Conservation (phyloP, 164 flowering plant species). For the Brasenia schreberi region DNA sequence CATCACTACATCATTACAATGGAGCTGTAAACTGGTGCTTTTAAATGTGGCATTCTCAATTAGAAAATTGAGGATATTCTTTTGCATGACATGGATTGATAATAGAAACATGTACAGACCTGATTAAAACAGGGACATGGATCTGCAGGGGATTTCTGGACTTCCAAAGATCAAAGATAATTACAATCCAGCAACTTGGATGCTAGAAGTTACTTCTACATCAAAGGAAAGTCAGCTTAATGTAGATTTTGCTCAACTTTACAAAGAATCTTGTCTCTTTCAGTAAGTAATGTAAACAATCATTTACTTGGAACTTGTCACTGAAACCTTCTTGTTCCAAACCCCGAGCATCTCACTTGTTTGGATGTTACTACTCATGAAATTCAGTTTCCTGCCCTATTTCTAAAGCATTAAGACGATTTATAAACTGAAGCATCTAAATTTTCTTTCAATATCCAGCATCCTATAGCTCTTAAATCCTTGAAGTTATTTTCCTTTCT, state of each 20-base stretch:
- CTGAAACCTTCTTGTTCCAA: not conserved
- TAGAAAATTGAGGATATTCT: no score
- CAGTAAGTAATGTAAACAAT: conserved; percentile 12
- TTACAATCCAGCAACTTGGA: conserved; percentile 52
- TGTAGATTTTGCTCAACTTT: conserved; percentile 30
- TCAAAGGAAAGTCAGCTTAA: conserved; percentile 26
- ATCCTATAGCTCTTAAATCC: no score
- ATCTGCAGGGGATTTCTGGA: conserved; percentile 26
- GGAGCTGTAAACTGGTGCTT: no score
- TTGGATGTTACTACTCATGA: no score
- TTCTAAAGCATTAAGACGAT: no score
- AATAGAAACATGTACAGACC: not conserved
- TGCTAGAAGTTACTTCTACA: conserved; percentile 35
- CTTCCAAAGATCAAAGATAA: conserved; percentile 32
- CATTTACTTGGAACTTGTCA: not conserved
- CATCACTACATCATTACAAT: no score
- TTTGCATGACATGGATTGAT: no score
- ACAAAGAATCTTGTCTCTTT: conserved; percentile 24
- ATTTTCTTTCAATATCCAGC: no score
- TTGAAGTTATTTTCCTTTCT: not conserved
- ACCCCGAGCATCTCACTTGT: no score
- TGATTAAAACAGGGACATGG: not conserved
- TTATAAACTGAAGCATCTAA: no score
- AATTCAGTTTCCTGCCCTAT: no score
- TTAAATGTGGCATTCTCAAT: no score